Evolutionary conservation across 352 stramenopile genomes (phyloP), one percentile per base, ranked within the genome.

Genomic region (Phytophthora crassamura): DNA sequence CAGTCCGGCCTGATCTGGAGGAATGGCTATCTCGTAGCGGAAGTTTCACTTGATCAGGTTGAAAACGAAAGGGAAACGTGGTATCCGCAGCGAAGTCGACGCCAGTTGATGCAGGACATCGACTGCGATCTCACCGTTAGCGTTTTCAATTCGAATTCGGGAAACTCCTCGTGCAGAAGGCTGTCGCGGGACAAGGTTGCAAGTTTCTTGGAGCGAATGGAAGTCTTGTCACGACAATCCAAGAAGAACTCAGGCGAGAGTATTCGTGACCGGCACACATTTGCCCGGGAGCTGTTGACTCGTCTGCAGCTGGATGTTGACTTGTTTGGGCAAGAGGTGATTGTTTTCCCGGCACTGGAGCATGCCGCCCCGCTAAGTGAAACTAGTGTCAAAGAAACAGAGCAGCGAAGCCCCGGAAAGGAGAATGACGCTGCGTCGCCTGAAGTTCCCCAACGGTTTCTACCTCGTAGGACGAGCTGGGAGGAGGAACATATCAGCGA

Each of bases 1-100:
- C 72, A 91, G 45, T 78, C 75, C 0, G 83, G 83, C 1, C 40
- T 89, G 30, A 59, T 91, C 28, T 91, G 80, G 80, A 78, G 73
- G 18, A 75, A 75, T 38, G 59, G 53, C 12, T 90, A 88, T 43
- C 59, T 90, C 12, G 58, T 90, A 12, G 74, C 61, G 20, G 73
- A 77, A 14, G 63, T 86, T 5, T 35, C 65, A 2, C 53, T 82
- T 1, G 53, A 74, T n/a, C 55, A 36, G 33, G 5, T 15, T 34
- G 40, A 61, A 20, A 46, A 28, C 8, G 8, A 28, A 12, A 60
- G 2, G 40, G 20, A 43, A 12, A 45, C 20, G 28, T 58, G 28
- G 39, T 47, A 51, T 33, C 45, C 30, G 16, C 67, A 63, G 43
- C 35, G 15, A 28, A 51, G 32, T 35, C 59, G 7, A 10, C 32